phyloP scores from a whole-genome alignment of 2,329 filamentous ascomycete species.

The Balansia obtecta region DNA sequence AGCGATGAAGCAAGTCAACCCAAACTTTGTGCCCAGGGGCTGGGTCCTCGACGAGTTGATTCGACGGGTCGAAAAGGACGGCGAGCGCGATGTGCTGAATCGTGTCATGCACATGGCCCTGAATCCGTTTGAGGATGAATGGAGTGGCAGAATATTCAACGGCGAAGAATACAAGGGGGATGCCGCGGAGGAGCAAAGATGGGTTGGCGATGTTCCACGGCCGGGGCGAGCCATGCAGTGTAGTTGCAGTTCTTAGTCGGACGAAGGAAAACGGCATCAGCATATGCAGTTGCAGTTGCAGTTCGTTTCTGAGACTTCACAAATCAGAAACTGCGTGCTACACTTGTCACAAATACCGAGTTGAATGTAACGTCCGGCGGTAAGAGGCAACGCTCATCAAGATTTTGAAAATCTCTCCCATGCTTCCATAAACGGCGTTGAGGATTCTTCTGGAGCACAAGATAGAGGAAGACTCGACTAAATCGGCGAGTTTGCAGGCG shows the following conservation, averaged over 20 bases:
- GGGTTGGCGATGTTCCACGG: conserved; percentile 74
- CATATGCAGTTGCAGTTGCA: too few relatives aligned
- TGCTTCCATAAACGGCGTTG: conserved; percentile 61
- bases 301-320: too few relatives aligned
- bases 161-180: conserved; percentile 43
- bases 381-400: conserved; percentile 57
- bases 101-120: conserved; percentile 73
- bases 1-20: conserved; percentile 79
- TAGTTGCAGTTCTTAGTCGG: conserved; percentile 71
- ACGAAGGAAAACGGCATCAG: not conserved
- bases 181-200: conserved; percentile 64
- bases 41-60: conserved; percentile 96
- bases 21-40: conserved; percentile 79
- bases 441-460: conserved; percentile 49
- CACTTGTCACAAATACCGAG: not conserved
- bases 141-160: conserved; percentile 42
- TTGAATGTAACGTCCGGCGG: conserved; percentile 55
- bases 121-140: conserved; percentile 71
- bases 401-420: conserved; percentile 41
- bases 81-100: conserved; percentile 66
- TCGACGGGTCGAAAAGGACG: conserved; percentile 70
- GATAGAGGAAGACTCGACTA: conserved; percentile 60
- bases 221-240: conserved; percentile 76
- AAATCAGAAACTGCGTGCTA: not conserved
- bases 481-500: conserved; percentile 25